phyloP scores from a whole-genome alignment of 371 early-diverging fungal species.

The Conidiobolus coronatus region DNA sequence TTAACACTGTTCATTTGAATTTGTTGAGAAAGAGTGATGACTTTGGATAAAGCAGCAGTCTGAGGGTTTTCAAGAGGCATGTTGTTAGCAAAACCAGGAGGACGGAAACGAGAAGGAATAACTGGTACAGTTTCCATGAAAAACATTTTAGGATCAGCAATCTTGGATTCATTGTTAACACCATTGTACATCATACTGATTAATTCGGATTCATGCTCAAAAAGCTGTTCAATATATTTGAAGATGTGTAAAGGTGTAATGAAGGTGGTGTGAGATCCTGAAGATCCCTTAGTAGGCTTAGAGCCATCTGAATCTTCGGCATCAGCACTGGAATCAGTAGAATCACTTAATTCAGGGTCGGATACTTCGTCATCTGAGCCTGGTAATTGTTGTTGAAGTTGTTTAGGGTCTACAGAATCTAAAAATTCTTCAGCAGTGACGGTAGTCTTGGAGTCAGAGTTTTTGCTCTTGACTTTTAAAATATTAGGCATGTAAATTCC shows the following conservation, averaged over 20 bases:
- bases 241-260: conserved; percentile 65
- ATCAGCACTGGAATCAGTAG: too few relatives aligned
- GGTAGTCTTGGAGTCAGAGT: conserved; percentile 11
- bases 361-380: too few relatives aligned
- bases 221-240: conserved; percentile 47
- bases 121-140: conserved; percentile 90
- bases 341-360: too few relatives aligned
- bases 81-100: conserved; percentile 73
- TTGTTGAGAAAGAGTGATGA: conserved; percentile 55
- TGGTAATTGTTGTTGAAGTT: conserved; percentile 5
- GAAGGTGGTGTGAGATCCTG: conserved; percentile 10
- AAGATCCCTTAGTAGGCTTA: not conserved
- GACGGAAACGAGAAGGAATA: conserved; percentile 92
- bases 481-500: conserved; percentile 10
- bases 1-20: conserved; percentile 34
- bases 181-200: conserved; percentile 56
- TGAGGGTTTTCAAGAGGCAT: conserved; percentile 85
- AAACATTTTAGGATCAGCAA: conserved; percentile 52
- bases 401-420: conserved; percentile 11
- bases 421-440: conserved; percentile 14
- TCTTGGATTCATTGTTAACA: conserved; percentile 11
- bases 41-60: conserved; percentile 62
- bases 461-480: conserved; percentile 7
- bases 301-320: too few relatives aligned
- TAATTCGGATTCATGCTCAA: conserved; percentile 43